Percentiles rank a stretch among this genome's conserved stretches.
phyloP scores from a whole-genome alignment of 2,329 filamentous ascomycete genomes.

The Penicillium corylophilum region DNA sequence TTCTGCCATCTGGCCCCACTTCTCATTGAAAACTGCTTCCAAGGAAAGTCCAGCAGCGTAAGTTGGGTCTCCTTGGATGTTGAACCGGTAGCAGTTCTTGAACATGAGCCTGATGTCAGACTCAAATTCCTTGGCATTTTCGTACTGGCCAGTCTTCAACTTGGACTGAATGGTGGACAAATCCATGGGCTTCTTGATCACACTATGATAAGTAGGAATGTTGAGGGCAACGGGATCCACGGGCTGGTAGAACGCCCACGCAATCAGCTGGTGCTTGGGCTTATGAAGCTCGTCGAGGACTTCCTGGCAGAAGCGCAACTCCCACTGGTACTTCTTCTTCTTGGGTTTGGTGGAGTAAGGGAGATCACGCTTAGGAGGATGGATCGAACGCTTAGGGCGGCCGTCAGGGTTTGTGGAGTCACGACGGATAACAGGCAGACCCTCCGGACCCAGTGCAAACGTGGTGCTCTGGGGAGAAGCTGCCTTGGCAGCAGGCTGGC shows the following conservation, averaged over 20 bases:
- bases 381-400: conserved; percentile 88
- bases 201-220: conserved; percentile 87
- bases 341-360: conserved; percentile 85
- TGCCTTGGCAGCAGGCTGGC: conserved; percentile 37
- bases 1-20: conserved; percentile 75
- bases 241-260: conserved; percentile 73
- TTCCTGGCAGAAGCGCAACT: conserved; percentile 86
- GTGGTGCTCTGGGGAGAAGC: conserved; percentile 50
- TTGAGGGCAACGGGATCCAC: conserved; percentile 93
- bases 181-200: conserved; percentile 98
- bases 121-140: conserved; percentile 80
- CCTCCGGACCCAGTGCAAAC: conserved; percentile 75
- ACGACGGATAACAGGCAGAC: conserved; percentile 77
- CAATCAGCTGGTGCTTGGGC: conserved; percentile 65
- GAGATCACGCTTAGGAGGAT: conserved; percentile 90
- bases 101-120: conserved; percentile 80
- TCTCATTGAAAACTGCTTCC: conserved; percentile 69
- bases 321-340: conserved; percentile 83
- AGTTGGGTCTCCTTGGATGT: conserved; percentile 73
- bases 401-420: conserved; percentile 77
- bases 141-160: conserved; percentile 74
- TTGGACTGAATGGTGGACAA: conserved; percentile 77
- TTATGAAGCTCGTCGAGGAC: conserved; percentile 76
- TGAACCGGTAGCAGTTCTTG: conserved; percentile 89
- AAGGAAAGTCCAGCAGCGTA: conserved; percentile 69